Evolutionary conservation across 495 filamentous ascomycete genomes (phyloP).

Genomic region (Hypoxylon crocopeplum): DNA sequence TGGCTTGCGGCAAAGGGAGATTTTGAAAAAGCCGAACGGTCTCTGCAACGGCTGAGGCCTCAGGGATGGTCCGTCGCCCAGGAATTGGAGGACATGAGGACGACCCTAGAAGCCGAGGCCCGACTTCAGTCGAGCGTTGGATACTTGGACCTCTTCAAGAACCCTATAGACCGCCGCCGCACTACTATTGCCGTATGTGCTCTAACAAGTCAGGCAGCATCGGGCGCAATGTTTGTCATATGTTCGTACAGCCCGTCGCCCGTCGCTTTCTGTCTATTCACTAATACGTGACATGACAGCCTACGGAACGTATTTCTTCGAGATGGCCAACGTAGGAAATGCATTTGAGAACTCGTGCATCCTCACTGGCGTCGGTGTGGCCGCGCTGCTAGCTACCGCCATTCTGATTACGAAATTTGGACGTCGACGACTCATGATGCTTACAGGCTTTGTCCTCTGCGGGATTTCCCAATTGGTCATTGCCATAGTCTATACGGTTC

Average conservation of each 20-base stretch:
- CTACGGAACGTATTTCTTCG: slow-evolving; percentile 71
- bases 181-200: slow-evolving; percentile 57
- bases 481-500: slow-evolving; percentile 60
- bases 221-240: slow-evolving; percentile 68
- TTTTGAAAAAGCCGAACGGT: slow-evolving; percentile 55
- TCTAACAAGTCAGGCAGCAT: slow-evolving; percentile 63
- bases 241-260: slow-evolving; percentile 36
- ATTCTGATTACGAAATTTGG: slow-evolving; percentile 61
- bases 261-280: too few species aligned
- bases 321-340: slow-evolving; percentile 65
- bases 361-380: slow-evolving; percentile 60
- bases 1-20: slow-evolving; percentile 64
- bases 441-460: slow-evolving; percentile 58
- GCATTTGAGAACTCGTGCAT: slow-evolving; percentile 67
- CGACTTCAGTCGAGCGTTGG: slow-evolving; percentile 49
- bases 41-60: slow-evolving; percentile 57
- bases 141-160: slow-evolving; percentile 60
- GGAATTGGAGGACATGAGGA: slow-evolving; percentile 61
- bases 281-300: too few species aligned
- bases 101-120: slow-evolving; percentile 58
- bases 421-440: slow-evolving; percentile 60
- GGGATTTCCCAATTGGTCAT: slow-evolving; percentile 62
- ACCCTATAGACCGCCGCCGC: slow-evolving; percentile 60
- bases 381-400: slow-evolving; percentile 63
- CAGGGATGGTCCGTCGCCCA: slow-evolving; percentile 47